These are phyloP conservation scores for Fusarium goolgardi DNA, from an alignment of 2,329 filamentous ascomycete genomes.

Conservation along the genomic window DNA sequence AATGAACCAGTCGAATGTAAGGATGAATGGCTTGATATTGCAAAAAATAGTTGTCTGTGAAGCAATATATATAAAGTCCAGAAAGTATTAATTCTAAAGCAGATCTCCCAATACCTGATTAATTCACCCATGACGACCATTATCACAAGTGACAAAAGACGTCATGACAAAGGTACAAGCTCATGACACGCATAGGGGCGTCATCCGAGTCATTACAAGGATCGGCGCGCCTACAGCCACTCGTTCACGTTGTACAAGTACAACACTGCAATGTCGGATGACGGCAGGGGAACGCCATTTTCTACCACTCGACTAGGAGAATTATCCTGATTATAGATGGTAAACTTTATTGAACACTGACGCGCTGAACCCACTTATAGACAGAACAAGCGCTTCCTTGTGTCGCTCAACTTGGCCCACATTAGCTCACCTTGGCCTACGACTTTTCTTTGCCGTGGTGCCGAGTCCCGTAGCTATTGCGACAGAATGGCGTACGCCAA, in stretches of 20 bases:
- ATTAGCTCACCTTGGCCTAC: neutral
- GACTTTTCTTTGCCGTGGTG: neutral
- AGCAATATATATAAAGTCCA: neutral
- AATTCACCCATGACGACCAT: neutral
- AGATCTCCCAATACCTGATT: neutral
- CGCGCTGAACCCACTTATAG: neutral
- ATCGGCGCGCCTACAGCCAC: neutral
- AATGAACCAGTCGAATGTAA: neutral
- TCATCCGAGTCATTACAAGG: neutral
- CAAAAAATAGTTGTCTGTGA: fast-evolving
- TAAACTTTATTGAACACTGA: neutral
- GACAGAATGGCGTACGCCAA: neutral
- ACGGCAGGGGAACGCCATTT: neutral
- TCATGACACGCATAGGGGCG: neutral
- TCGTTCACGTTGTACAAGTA: neutral
- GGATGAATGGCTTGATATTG: neutral
- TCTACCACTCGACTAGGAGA: neutral
- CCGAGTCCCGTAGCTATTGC: neutral
- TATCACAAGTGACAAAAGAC: neutral
- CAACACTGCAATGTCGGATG: neutral
- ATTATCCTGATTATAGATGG: neutral
- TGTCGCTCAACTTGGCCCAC: neutral
- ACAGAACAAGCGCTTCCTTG: neutral
- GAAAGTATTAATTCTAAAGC: no score
- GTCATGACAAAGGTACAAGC: neutral